Conservation (phyloP, 106 monocot species). For the Acorus calamus region DNA sequence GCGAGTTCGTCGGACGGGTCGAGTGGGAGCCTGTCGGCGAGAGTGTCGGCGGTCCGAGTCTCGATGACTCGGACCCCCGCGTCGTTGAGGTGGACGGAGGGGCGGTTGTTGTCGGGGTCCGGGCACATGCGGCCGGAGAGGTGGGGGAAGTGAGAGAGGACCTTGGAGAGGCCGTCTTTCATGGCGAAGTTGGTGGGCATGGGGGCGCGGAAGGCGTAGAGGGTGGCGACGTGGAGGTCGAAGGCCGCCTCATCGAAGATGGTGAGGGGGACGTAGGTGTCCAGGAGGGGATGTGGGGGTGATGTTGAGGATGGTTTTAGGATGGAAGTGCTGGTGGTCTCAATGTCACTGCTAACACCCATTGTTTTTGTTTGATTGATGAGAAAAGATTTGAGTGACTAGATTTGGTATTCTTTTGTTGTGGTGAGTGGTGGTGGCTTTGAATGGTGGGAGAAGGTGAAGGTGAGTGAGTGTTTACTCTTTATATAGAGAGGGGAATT, state of each 20-base stretch:
- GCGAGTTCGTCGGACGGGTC: neutral
- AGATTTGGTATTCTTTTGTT: no score
- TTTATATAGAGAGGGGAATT: no score
- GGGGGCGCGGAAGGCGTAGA: constrained; percentile 12
- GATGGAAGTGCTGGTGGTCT: neutral
- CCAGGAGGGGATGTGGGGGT: neutral
- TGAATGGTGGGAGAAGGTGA: no score
- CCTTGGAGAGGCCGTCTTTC: neutral
- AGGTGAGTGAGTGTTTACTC: no score
- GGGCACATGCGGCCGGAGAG: neutral
- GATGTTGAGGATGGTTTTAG: constrained; percentile 3
- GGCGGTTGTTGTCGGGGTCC: neutral
- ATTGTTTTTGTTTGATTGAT: neutral
- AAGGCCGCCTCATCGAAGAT: constrained; percentile 8
- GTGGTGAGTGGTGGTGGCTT: no score
- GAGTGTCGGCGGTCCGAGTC: neutral
- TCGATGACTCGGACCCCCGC: constrained; percentile 15
- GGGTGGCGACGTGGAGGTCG: constrained; percentile 1
- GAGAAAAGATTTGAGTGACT: no score
- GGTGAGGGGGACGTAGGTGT: constrained; percentile 4
- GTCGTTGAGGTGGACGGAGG: constrained; percentile 3
- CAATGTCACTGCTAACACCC: neutral
- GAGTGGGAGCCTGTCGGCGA: constrained; percentile 7
- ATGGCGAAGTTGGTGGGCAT: constrained; percentile 6
- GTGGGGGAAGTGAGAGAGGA: neutral